Evolutionary conservation across 257 asterid genomes (phyloP).

Genomic region (Cinchona pubescens): DNA sequence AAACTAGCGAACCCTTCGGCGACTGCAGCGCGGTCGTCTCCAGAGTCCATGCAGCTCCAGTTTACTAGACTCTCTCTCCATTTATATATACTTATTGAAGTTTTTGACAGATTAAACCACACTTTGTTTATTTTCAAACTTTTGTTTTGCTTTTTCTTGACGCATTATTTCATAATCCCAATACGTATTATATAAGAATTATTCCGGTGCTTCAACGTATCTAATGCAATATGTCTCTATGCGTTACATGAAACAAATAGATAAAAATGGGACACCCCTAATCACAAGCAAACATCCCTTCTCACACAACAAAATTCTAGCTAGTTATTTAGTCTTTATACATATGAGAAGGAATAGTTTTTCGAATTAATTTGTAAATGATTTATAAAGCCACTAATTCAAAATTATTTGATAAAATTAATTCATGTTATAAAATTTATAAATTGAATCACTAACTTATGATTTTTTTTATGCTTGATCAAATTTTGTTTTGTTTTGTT

Average conservation of each 20-base stretch:
- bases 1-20: slow-evolving; percentile 75
- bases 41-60: slow-evolving; percentile 52
- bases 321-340: neutral
- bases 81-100: neutral
- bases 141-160: slow-evolving; percentile 43
- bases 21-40: slow-evolving; percentile 75
- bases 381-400: no score
- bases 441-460: no score
- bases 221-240: slow-evolving; percentile 8
- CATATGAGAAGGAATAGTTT: no score
- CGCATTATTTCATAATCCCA: slow-evolving; percentile 53
- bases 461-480: no score
- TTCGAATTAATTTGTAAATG: no score
- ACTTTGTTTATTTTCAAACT: neutral
- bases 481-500: no score
- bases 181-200: slow-evolving; percentile 23
- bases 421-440: no score
- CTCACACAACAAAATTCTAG: slow-evolving; percentile 7
- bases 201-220: slow-evolving; percentile 3
- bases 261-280: neutral
- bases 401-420: no score
- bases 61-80: slow-evolving; percentile 35
- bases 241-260: neutral
- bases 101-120: slow-evolving; percentile 4
- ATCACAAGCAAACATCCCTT: slow-evolving; percentile 7